These are phyloP conservation scores for Pisolithus tinctorius DNA, from an alignment of 768 basidiomycete genomes.

Conservation along the genomic window DNA sequence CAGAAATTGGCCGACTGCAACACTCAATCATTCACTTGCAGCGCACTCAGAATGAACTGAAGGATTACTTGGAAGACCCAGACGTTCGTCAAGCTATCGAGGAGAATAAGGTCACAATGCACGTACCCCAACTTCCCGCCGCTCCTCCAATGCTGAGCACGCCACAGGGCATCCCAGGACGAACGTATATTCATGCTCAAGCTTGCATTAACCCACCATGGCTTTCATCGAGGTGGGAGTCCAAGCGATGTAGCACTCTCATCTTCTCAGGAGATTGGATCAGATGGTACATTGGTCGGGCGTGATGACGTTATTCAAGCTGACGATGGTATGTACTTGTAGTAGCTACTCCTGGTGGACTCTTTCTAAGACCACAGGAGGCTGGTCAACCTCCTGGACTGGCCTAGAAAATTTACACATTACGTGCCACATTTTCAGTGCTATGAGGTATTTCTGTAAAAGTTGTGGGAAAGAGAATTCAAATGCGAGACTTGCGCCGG, in stretches of 20 bases:
- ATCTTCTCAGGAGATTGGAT: no score
- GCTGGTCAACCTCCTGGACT: no score
- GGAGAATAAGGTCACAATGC: slow-evolving; percentile 73
- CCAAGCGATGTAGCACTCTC: slow-evolving; percentile 17
- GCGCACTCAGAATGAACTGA: slow-evolving; percentile 54
- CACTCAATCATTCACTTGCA: slow-evolving; percentile 61
- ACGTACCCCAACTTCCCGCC: slow-evolving; percentile 29
- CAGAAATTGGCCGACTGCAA: slow-evolving; percentile 71
- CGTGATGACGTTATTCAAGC: slow-evolving; percentile 3
- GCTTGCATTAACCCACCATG: slow-evolving; percentile 59
- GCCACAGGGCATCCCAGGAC: slow-evolving; percentile 63
- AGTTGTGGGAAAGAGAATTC: not conserved
- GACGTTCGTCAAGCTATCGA: slow-evolving; percentile 55
- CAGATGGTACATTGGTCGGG: not conserved
- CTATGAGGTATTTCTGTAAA: not conserved
- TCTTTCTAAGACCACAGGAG: not conserved
- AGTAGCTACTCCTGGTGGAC: slow-evolving; percentile 1
- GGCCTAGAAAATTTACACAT: not conserved
- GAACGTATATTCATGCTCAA: slow-evolving; percentile 67
- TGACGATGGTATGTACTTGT: slow-evolving; percentile 22
- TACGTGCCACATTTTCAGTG: not conserved
- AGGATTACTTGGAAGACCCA: slow-evolving; percentile 46
- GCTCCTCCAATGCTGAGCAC: slow-evolving; percentile 9
- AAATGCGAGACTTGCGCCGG: not conserved
- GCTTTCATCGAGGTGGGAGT: slow-evolving; percentile 26